phyloP scores from a whole-genome alignment of 352 stramenopile species.

The Phytopythium ostracodes region DNA sequence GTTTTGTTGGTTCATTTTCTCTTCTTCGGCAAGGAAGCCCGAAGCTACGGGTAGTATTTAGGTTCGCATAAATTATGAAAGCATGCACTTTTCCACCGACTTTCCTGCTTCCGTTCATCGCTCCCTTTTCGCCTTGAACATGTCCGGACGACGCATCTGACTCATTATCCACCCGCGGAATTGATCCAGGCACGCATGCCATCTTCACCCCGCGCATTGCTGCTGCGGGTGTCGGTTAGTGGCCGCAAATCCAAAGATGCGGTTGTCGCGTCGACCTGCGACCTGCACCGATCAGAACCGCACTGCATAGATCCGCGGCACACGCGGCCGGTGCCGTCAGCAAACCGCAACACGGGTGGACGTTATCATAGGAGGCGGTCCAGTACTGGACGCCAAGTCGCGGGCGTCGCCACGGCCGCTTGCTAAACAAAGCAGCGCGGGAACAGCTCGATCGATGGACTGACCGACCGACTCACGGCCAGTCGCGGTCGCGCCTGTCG shows the following conservation, averaged over 20 bases:
- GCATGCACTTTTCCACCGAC: neutral
- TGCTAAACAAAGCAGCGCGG: neutral
- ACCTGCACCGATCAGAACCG: too few species aligned
- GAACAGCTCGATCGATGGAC: neutral
- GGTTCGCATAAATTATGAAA: constrained; percentile 6
- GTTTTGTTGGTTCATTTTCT: constrained; percentile 4
- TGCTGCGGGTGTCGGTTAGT: too few species aligned
- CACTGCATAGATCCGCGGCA: too few species aligned
- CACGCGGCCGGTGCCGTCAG: too few species aligned
- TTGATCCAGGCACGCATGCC: too few species aligned
- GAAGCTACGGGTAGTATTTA: neutral
- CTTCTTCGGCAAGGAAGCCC: neutral
- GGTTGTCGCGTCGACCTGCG: too few species aligned
- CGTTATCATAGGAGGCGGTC: too few species aligned
- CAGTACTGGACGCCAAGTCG: neutral
- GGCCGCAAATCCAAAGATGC: too few species aligned
- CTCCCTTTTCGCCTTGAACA: neutral
- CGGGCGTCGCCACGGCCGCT: neutral
- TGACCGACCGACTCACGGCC: neutral
- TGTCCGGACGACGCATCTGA: too few species aligned
- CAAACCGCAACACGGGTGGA: too few species aligned
- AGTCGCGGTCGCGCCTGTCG: neutral
- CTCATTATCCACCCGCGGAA: too few species aligned
- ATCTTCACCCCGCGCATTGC: too few species aligned
- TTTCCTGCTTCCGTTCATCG: neutral